phyloP scores from a whole-genome alignment of 495 filamentous ascomycete genomes.

The Talaromyces liani region DNA sequence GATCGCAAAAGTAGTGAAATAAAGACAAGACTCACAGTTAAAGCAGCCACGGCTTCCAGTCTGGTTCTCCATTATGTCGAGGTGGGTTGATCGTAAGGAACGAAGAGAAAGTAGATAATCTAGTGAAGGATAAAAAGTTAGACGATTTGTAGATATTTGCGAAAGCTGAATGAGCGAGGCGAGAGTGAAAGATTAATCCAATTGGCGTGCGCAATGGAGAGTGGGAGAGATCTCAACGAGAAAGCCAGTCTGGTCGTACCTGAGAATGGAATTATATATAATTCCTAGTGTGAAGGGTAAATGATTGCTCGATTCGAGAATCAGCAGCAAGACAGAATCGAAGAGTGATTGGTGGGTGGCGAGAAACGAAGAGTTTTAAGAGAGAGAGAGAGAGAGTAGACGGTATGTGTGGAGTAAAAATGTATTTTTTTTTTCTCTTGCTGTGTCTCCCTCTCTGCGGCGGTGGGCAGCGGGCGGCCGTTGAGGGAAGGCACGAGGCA shows the following conservation, averaged over 20 bases:
- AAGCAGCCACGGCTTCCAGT: constrained; percentile 61
- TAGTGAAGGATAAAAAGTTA: not conserved
- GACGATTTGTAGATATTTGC: not conserved
- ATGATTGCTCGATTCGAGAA: not conserved
- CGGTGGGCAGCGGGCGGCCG: not conserved
- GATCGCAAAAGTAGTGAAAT: not conserved
- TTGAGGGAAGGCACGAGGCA: not conserved
- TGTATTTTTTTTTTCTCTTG: not conserved
- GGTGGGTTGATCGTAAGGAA: not conserved
- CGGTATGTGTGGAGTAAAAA: constrained; percentile 1
- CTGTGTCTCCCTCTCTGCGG: not conserved
- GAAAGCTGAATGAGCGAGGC: not conserved
- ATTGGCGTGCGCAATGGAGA: not conserved
- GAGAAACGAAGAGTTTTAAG: not conserved
- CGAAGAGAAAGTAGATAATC: not conserved
- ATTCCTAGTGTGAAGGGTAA: not conserved
- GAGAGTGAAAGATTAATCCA: not conserved
- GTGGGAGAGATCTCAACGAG: not conserved
- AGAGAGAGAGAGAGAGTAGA: not conserved
- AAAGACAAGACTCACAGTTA: constrained; percentile 58
- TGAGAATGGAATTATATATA: not conserved
- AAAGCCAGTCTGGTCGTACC: not conserved
- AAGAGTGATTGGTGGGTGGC: not conserved
- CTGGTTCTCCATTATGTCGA: constrained; percentile 42
- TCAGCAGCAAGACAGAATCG: not conserved